phyloP scores from a whole-genome alignment of 805 yeast genomes.

The Lachancea meyersii region DNA sequence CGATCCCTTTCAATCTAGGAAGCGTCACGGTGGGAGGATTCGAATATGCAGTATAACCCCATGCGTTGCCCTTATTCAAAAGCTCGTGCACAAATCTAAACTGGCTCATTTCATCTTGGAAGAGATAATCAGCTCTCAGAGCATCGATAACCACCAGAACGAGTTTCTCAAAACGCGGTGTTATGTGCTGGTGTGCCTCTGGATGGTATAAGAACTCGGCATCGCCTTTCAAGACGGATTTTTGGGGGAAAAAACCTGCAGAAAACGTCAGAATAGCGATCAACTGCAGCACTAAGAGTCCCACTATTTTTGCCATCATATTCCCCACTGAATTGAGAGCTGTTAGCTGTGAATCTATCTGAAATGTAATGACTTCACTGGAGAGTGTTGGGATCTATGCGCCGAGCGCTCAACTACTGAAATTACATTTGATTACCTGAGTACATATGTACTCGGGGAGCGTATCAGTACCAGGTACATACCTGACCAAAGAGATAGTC shows the following conservation, averaged over 20 bases:
- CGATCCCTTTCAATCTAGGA: conserved; percentile 86
- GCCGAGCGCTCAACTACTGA: neutral
- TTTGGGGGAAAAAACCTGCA: conserved; percentile 88
- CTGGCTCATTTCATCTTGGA: conserved; percentile 48
- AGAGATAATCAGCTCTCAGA: conserved; percentile 80
- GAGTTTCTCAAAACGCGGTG: conserved; percentile 50
- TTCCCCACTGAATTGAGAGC: neutral
- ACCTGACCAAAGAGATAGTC: too few species aligned
- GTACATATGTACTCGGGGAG: neutral
- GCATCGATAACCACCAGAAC: conserved; percentile 91
- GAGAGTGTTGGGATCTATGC: neutral
- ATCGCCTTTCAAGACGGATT: conserved; percentile 62
- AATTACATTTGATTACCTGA: neutral
- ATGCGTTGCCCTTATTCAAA: conserved; percentile 58
- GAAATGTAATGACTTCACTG: too few species aligned
- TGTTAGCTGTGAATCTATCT: too few species aligned
- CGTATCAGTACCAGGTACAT: neutral
- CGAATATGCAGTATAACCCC: conserved; percentile 87
- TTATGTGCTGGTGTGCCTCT: conserved; percentile 26
- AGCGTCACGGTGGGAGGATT: conserved; percentile 96
- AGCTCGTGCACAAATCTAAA: conserved; percentile 64
- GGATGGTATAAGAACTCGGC: conserved; percentile 35
- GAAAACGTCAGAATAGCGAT: conserved; percentile 59
- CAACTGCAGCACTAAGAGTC: conserved; percentile 35
- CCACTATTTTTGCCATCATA: conserved; percentile 10